Evolutionary conservation across 768 basidiomycete genomes (phyloP).

Genomic region (Porpolomopsis calyptriformis): DNA sequence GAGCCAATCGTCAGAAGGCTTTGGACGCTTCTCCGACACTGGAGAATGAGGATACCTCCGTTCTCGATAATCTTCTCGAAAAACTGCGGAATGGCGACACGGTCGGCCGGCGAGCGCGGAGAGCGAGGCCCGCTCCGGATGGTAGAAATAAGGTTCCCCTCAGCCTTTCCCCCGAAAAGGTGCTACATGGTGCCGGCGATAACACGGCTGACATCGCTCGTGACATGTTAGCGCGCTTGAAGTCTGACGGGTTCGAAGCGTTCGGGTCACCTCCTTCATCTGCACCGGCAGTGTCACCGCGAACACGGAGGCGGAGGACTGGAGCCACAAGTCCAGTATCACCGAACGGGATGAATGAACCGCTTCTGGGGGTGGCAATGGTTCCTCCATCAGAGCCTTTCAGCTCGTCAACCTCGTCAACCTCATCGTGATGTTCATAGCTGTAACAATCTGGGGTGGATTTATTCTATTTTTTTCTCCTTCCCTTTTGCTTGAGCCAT

Average conservation of each 20-base stretch:
- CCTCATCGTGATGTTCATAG: too few species aligned
- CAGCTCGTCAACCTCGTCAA: too few species aligned
- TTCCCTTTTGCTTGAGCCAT: neutral
- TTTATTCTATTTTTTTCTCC: neutral
- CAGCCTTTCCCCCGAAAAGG: slow-evolving; percentile 25
- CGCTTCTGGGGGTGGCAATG: neutral
- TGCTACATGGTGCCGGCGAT: slow-evolving; percentile 21
- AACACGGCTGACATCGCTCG: slow-evolving; percentile 53
- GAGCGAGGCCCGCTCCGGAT: slow-evolving; percentile 34
- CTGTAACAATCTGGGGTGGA: too few species aligned
- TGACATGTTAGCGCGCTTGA: slow-evolving; percentile 64
- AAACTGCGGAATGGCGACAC: slow-evolving; percentile 63
- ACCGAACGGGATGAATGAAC: neutral
- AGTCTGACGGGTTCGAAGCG: slow-evolving; percentile 54
- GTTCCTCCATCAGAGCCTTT: neutral
- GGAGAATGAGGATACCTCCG: slow-evolving; percentile 40
- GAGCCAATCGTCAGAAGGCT: slow-evolving; percentile 42
- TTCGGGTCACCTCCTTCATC: slow-evolving; percentile 39
- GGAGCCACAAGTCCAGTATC: neutral
- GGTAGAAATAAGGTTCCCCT: slow-evolving; percentile 23
- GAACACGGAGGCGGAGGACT: slow-evolving; percentile 28
- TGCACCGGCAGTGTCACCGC: slow-evolving; percentile 27
- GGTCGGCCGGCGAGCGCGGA: slow-evolving; percentile 45
- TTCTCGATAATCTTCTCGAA: slow-evolving; percentile 62
- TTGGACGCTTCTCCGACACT: slow-evolving; percentile 27